Evolutionary conservation across 2,329 filamentous ascomycete species (phyloP).

Genomic region (Diaporthe eres): DNA sequence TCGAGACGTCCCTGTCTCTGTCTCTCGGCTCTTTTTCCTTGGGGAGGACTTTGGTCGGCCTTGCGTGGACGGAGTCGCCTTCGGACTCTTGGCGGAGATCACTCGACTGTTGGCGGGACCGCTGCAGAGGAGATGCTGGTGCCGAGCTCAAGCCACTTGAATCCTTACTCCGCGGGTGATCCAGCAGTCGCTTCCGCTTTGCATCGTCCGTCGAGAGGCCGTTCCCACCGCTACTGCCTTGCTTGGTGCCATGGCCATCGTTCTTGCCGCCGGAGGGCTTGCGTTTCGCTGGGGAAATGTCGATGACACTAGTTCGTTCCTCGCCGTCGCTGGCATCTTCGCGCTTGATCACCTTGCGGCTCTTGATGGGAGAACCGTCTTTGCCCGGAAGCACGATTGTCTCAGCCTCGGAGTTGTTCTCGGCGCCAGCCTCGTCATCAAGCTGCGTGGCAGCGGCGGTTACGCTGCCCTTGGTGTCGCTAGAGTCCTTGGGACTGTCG

Average conservation of each 20-base stretch:
- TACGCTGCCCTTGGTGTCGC: conserved; percentile 49
- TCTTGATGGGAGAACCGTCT: conserved; percentile 75
- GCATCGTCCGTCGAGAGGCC: conserved; percentile 52
- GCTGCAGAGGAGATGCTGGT: conserved; percentile 67
- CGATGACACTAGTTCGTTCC: conserved; percentile 49
- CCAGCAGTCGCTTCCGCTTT: conserved; percentile 67
- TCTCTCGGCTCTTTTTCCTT: conserved; percentile 54
- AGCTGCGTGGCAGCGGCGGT: conserved; percentile 51
- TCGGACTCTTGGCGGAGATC: conserved; percentile 66
- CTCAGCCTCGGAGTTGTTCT: conserved; percentile 79
- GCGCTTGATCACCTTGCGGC: conserved; percentile 74
- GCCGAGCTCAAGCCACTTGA: conserved; percentile 72
- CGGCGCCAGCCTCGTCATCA: conserved; percentile 59
- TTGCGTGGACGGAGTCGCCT: conserved; percentile 64
- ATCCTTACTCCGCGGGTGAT: conserved; percentile 62
- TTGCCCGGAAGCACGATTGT: conserved; percentile 78
- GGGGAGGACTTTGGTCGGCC: conserved; percentile 59
- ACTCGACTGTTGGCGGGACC: conserved; percentile 57
- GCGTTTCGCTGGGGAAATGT: conserved; percentile 52
- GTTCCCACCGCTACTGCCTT: conserved; percentile 36
- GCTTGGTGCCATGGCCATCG: conserved; percentile 52
- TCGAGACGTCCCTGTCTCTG: conserved; percentile 45
- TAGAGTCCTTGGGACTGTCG: conserved; percentile 39
- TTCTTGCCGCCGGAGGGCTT: conserved; percentile 52
- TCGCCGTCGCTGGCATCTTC: conserved; percentile 74